Conservation (phyloP, 345 rosid genomes). For the Toxicodendron radicans region DNA sequence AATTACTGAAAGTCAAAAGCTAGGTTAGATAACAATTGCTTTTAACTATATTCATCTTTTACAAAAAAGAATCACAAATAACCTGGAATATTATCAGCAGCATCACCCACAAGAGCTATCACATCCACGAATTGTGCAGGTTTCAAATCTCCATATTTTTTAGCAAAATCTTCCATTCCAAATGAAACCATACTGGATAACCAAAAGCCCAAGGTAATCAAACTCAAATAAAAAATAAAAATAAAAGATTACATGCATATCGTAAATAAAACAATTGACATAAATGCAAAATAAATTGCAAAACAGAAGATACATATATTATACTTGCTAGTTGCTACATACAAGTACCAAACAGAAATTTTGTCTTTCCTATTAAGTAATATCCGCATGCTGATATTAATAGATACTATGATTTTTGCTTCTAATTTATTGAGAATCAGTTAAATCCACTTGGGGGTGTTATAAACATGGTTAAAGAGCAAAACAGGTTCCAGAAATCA, state of each 20-base stretch:
- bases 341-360: no score
- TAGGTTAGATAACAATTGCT: background rate
- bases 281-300: background rate
- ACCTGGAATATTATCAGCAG: slow-evolving; percentile 93
- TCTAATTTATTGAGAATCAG: no score
- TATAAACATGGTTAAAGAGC: background rate
- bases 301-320: no score
- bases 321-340: no score
- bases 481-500: background rate
- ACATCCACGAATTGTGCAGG: slow-evolving; percentile 92
- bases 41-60: background rate
- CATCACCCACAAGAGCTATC: slow-evolving; percentile 81
- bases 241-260: no score
- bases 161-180: slow-evolving; percentile 89
- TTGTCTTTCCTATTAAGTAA: no score
- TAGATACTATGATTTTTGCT: no score
- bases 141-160: slow-evolving; percentile 64
- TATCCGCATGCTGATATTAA: no score
- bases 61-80: background rate
- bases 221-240: background rate
- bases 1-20: background rate
- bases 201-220: slow-evolving; percentile 16
- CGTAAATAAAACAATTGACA: background rate
- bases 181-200: slow-evolving; percentile 82
- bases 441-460: no score